Evolutionary conservation across 257 asterid genomes (phyloP).

Genomic region (Scutellaria baicalensis): DNA sequence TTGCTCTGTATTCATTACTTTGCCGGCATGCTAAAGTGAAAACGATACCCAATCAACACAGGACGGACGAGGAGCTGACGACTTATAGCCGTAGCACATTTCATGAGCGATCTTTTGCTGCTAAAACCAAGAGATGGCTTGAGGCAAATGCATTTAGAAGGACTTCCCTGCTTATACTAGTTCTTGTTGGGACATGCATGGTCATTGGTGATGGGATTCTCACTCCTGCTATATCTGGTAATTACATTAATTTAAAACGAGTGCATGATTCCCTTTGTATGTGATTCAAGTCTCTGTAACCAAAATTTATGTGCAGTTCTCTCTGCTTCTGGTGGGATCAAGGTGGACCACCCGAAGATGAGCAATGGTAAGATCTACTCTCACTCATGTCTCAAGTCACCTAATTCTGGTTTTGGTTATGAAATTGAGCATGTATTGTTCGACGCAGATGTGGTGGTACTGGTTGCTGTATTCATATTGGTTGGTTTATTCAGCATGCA

Average conservation of each 20-base stretch:
- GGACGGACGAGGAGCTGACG: conserved; percentile 96
- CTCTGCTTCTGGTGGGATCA: conserved; percentile 93
- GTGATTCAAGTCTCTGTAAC: not conserved
- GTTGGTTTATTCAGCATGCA: conserved; percentile 94
- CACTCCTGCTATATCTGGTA: conserved; percentile 98
- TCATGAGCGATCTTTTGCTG: conserved; percentile 88
- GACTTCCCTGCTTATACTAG: conserved; percentile 72
- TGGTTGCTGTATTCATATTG: conserved; percentile 79
- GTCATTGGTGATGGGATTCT: conserved; percentile 98
- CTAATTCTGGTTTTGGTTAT: not conserved
- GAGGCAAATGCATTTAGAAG: conserved; percentile 61
- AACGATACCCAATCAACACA: conserved; percentile 92
- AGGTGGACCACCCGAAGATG: conserved; percentile 81
- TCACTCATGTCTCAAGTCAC: not conserved
- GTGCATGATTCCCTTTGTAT: not conserved
- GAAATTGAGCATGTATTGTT: conserved; percentile 12
- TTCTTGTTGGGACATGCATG: conserved; percentile 88
- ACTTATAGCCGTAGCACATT: conserved; percentile 89
- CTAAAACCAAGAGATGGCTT: conserved; percentile 86
- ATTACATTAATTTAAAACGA: not conserved
- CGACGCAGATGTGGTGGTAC: conserved; percentile 72
- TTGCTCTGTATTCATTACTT: conserved; percentile 90
- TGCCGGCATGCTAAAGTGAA: conserved; percentile 93
- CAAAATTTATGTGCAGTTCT: conserved; percentile 49
- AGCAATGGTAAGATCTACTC: conserved; percentile 52